These are phyloP conservation scores for Chlamydomonas sp. DNA, from an alignment of 139 green algal species.

Conservation along the genomic window DNA sequence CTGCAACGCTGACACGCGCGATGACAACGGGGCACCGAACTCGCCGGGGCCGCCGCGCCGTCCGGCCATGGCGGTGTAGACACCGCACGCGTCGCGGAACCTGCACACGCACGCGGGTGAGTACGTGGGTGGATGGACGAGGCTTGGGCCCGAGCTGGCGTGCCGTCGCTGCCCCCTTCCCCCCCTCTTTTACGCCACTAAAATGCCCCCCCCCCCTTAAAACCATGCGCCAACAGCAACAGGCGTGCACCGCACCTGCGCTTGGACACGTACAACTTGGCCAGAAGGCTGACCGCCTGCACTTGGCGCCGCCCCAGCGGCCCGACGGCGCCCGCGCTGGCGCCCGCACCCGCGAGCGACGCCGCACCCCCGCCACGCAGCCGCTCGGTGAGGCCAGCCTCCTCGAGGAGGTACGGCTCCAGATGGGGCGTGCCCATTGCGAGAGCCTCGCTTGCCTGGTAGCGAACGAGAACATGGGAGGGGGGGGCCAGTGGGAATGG, in stretches of 20 bases:
- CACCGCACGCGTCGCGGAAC: constrained; percentile 33
- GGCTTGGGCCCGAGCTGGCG: too few species aligned
- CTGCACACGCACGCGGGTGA: background rate
- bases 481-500: too few species aligned
- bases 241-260: too few species aligned
- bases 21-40: constrained; percentile 39
- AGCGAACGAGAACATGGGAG: too few species aligned
- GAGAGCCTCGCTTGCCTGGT: constrained; percentile 39
- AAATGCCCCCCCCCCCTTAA: too few species aligned
- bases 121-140: background rate
- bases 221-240: too few species aligned
- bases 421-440: constrained; percentile 33
- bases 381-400: constrained; percentile 28
- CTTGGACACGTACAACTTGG: constrained; percentile 48
- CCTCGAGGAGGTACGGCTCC: constrained; percentile 49
- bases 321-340: constrained; percentile 3
- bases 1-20: constrained; percentile 47
- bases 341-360: background rate
- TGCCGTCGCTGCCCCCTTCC: too few species aligned
- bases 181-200: too few species aligned
- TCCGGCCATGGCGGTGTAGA: constrained; percentile 53
- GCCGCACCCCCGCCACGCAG: background rate
- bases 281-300: constrained; percentile 35
- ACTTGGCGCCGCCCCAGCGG: constrained; percentile 32
- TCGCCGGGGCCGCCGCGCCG: constrained; percentile 37